These are phyloP conservation scores for Erucastrum elatum DNA, from an alignment of 345 rosid species.

Conservation along the genomic window DNA sequence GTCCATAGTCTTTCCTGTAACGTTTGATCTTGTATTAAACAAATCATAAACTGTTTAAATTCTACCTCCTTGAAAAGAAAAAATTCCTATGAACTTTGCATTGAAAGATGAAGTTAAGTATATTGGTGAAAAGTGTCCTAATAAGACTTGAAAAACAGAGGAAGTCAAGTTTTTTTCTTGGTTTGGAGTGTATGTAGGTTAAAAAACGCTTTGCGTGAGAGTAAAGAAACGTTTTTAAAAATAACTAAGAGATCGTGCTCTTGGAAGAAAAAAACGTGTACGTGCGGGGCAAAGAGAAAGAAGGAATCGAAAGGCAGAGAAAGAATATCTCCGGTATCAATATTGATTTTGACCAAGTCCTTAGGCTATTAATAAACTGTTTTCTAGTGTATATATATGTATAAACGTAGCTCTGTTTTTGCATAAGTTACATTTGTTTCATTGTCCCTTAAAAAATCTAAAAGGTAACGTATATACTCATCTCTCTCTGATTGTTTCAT, in stretches of 20 bases:
- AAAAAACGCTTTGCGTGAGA: conserved; percentile 19
- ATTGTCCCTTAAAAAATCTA: conserved; percentile 9
- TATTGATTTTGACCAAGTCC: conserved; percentile 29
- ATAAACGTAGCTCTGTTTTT: conserved; percentile 21
- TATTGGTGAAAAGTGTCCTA: not conserved
- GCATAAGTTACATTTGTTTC: conserved; percentile 14
- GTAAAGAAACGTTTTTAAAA: conserved; percentile 24
- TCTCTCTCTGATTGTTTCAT: not conserved
- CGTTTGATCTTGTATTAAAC: conserved; percentile 28
- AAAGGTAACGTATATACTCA: conserved; percentile 25
- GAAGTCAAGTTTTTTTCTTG: not conserved
- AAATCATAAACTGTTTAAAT: conserved; percentile 21
- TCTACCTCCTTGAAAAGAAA: not conserved
- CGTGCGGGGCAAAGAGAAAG: conserved; percentile 9
- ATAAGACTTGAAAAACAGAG: not conserved
- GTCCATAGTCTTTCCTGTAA: conserved; percentile 35
- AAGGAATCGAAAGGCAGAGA: conserved; percentile 39
- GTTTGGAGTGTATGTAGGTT: not conserved
- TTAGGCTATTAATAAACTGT: conserved; percentile 35
- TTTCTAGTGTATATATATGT: conserved; percentile 15
- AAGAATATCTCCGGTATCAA: conserved; percentile 34
- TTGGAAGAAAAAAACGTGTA: not conserved
- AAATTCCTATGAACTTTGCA: not conserved
- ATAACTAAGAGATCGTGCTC: conserved; percentile 24
- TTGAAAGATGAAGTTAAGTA: not conserved